A percentile compares a stretch with the other conserved stretches of the same genome.
Conservation (phyloP, 768 basidiomycete genomes). For the Mycena haematopus region DNA sequence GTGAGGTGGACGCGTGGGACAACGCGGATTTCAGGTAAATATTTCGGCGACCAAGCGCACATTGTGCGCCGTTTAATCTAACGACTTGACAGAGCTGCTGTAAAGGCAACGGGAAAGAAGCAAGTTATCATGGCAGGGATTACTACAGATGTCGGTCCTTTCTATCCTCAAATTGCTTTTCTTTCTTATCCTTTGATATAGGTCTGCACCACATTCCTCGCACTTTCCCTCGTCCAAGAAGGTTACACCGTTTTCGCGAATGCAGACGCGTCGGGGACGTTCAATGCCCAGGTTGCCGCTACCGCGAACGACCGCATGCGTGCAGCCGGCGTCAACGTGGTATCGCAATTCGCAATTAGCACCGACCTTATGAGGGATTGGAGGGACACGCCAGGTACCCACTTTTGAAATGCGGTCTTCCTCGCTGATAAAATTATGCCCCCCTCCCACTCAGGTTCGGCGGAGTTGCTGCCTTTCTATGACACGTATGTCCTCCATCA, state of each 20-base stretch:
- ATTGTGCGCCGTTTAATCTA: too few relatives aligned
- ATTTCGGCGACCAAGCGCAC: too few relatives aligned
- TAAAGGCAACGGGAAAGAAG: conserved; percentile 55
- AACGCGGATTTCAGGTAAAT: conserved; percentile 48
- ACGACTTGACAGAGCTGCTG: conserved; percentile 37
- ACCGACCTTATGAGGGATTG: conserved; percentile 59
- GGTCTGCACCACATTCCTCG: conserved; percentile 57
- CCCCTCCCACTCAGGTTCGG: conserved; percentile 31
- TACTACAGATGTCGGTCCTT: conserved; percentile 49
- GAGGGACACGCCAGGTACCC: conserved; percentile 49
- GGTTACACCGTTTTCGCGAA: conserved; percentile 57
- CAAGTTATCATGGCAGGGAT: conserved; percentile 58
- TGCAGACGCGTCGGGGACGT: conserved; percentile 49
- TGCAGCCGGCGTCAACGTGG: conserved; percentile 51
- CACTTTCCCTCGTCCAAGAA: conserved; percentile 51
- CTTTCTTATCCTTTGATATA: conserved; percentile 19
- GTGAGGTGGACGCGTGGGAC: conserved; percentile 61
- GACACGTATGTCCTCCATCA: conserved; percentile 44
- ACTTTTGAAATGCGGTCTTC: not conserved
- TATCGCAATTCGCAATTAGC: conserved; percentile 51
- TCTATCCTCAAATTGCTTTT: not conserved
- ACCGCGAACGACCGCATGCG: conserved; percentile 58
- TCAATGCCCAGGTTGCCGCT: conserved; percentile 45
- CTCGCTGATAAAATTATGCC: not conserved
- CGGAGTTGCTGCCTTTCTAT: conserved; percentile 50